phyloP scores from a whole-genome alignment of 805 yeast species.

The Yamadazyma insecticola region DNA sequence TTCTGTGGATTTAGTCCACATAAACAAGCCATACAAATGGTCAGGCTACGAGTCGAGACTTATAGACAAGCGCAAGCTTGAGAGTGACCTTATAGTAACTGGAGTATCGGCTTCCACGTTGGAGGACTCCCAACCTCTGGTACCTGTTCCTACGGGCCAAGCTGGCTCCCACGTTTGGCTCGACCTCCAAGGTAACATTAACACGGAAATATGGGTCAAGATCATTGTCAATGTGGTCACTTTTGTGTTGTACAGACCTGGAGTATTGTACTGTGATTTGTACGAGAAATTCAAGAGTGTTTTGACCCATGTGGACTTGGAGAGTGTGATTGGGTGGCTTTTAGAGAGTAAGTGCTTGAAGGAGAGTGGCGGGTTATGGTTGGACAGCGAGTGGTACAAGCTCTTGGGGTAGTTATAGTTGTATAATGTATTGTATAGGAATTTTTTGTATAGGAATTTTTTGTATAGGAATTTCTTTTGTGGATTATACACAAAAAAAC shows the following conservation, averaged over 20 bases:
- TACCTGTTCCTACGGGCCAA: constrained; percentile 52
- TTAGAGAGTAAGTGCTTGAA: constrained; percentile 30
- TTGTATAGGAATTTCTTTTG: too few relatives aligned
- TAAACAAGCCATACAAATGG: constrained; percentile 51
- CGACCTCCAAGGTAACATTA: constrained; percentile 58
- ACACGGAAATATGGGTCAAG: constrained; percentile 55
- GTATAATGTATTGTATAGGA: too few relatives aligned
- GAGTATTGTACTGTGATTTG: constrained; percentile 20
- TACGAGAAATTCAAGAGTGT: constrained; percentile 24
- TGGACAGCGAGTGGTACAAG: constrained; percentile 42
- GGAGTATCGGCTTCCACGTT: too few relatives aligned
- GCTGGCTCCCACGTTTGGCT: constrained; percentile 74
- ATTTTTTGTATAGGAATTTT: too few relatives aligned
- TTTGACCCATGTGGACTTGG: constrained; percentile 24
- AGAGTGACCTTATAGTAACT: constrained; percentile 53
- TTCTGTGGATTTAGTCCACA: constrained; percentile 41
- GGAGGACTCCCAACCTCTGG: constrained; percentile 7
- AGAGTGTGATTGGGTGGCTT: constrained; percentile 36
- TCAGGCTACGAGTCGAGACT: constrained; percentile 72
- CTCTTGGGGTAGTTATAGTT: constrained; percentile 2
- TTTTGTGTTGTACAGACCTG: constrained; percentile 34
- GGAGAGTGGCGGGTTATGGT: constrained; percentile 41
- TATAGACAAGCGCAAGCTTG: constrained; percentile 62
- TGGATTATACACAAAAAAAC: too few relatives aligned
- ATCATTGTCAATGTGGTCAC: constrained; percentile 43